Base-by-base conservation (phyloP, 2,329 filamentous ascomycete species). In the Dactylonectria estremocensis region DNA sequence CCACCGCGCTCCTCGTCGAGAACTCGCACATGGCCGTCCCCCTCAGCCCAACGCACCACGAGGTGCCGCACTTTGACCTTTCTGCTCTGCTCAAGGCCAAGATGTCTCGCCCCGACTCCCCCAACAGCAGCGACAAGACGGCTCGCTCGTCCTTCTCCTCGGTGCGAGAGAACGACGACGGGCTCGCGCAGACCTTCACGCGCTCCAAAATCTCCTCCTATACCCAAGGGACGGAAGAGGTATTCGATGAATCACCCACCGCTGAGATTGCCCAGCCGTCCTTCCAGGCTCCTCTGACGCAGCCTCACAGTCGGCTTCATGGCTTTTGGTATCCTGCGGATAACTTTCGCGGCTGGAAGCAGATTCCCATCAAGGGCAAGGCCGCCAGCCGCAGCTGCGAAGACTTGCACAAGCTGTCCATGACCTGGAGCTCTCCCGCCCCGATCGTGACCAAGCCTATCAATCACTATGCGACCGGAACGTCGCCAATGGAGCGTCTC, bases 401-500 rank as follows among this genome's bases (percentile, higher is more conserved):
- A 46, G 88, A 91, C 76, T 81, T 91, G 71, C 86, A 87, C 73
- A 83, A 83, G 68, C 76, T 90, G 74, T 84, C 83, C 66, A 84
- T 88, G 78, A 84, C 86, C 53, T 91, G 88, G 87, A 86, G 85
- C 65, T 79, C 82, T 56, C 80, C 83, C 20, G 72, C 80, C 14
- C 68, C 77, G 72, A 71, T 77, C 62, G 71, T 79, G 67, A 75
- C 78, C 69, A 80, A 80, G 69, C 59, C 66, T 5, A 46, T 61
- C n/a, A 69, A 76, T 62, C 70, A 66, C 58, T 78, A 79, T 67
- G 72, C 79, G 22, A 80, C 84, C n/a, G 88, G 88, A 64, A 77
- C 83, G 22, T 83, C 91, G 22, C 84, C 86, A 28, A 81, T 95
- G 46, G 93, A 95, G 83, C 88, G 80, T 68, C 85, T 95, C 8